Conservation (phyloP, 1,284 basidiomycete species). For the Termitomyces sp. region DNA sequence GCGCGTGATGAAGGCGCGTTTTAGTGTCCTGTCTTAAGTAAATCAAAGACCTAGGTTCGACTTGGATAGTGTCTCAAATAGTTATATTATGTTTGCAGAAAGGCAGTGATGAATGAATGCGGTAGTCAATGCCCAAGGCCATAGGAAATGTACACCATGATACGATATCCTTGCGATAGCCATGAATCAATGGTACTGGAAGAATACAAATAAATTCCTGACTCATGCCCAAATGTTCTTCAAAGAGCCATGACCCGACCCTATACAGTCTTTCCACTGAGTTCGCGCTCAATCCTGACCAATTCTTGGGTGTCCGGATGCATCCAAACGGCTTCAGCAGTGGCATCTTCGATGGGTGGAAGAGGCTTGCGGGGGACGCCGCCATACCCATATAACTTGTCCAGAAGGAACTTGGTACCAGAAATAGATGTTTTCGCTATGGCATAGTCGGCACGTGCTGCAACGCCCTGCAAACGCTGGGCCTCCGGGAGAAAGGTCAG, state of each 20-base stretch:
- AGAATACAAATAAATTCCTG: conserved; percentile 2
- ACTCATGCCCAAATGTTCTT: conserved; percentile 5
- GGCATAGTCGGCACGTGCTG: conserved; percentile 76
- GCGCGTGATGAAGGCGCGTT: too few relatives aligned
- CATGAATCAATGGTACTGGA: conserved; percentile 8
- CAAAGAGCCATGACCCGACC: conserved; percentile 11
- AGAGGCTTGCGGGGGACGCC: conserved; percentile 74
- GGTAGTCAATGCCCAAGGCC: background rate
- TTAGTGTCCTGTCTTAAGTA: background rate
- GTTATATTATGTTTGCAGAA: background rate
- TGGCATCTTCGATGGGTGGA: conserved; percentile 51
- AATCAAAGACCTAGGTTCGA: background rate
- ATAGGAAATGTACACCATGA: background rate
- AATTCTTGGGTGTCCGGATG: conserved; percentile 67
- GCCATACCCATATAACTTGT: conserved; percentile 73
- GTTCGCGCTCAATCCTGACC: conserved; percentile 58
- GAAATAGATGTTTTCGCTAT: conserved; percentile 76
- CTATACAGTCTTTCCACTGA: conserved; percentile 36
- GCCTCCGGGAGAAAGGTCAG: conserved; percentile 63
- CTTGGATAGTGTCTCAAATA: background rate
- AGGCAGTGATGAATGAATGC: background rate
- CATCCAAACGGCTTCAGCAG: conserved; percentile 57
- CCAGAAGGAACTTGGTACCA: conserved; percentile 77
- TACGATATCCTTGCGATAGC: background rate
- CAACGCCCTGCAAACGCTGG: conserved; percentile 71